Percentiles rank a stretch among this genome's conserved stretches.
Evolutionary conservation across 2,329 filamentous ascomycete species (phyloP).

Genomic region (Mycocentrospora acerina): DNA sequence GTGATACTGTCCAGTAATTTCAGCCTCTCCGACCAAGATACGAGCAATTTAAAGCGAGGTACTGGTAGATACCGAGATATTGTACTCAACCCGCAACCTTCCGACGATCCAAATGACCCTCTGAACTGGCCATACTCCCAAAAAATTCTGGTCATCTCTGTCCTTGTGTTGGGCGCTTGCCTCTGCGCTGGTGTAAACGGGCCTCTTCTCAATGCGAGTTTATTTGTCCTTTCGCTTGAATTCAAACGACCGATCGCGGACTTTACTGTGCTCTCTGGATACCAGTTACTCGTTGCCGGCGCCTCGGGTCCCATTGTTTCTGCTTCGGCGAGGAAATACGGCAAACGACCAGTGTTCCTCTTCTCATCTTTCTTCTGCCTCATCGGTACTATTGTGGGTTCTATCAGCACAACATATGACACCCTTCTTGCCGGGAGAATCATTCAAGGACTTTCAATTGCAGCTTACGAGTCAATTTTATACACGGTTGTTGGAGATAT

Average conservation of each 20-base stretch:
- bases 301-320: constrained; percentile 37
- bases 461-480: constrained; percentile 40
- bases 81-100: constrained; percentile 7
- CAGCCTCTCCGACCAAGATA: not conserved
- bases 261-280: constrained; percentile 42
- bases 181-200: constrained; percentile 37
- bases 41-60: constrained; percentile 1
- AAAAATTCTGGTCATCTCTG: constrained; percentile 36
- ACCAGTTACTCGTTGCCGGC: constrained; percentile 39
- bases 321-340: constrained; percentile 34
- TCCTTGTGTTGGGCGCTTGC: constrained; percentile 35
- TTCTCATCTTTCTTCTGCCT: constrained; percentile 33
- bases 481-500: constrained; percentile 40
- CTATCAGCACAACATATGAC: constrained; percentile 30
- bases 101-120: constrained; percentile 39
- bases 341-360: constrained; percentile 36
- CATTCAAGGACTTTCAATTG: constrained; percentile 34
- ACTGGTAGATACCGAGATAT: constrained; percentile 1
- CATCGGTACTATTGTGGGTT: constrained; percentile 31
- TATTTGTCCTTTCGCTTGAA: constrained; percentile 36
- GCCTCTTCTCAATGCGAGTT: constrained; percentile 39
- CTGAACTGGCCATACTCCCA: constrained; percentile 37
- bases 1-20: not conserved
- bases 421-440: constrained; percentile 35
- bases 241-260: constrained; percentile 29